phyloP scores from a whole-genome alignment of 2,329 filamentous ascomycete species.

The Pleomassaria siparia region DNA sequence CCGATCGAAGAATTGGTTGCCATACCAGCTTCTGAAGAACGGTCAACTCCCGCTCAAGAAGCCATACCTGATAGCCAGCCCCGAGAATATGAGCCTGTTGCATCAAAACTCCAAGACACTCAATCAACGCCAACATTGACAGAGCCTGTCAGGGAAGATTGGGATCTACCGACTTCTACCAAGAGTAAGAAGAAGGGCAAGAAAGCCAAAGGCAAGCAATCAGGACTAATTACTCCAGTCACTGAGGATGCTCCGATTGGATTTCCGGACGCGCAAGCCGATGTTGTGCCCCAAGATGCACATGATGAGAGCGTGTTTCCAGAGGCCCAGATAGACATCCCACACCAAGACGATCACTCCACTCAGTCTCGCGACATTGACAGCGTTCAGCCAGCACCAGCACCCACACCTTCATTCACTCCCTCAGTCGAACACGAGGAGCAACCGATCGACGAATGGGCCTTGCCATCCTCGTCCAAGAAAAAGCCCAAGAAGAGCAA shows the following conservation, averaged over 20 bases:
- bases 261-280: not conserved
- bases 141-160: slow-evolving; percentile 10
- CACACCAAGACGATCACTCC: slow-evolving; percentile 1
- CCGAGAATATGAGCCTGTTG: not conserved
- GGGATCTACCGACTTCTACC: slow-evolving; percentile 3
- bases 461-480: slow-evolving; percentile 17
- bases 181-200: slow-evolving; percentile 30
- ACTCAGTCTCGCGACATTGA: not conserved
- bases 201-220: slow-evolving; percentile 21
- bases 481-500: slow-evolving; percentile 31
- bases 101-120: not conserved
- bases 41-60: too few species aligned
- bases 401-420: not conserved
- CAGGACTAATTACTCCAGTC: slow-evolving; percentile 12
- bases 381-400: not conserved
- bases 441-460: slow-evolving; percentile 5
- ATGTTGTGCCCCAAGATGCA: not conserved
- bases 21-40: too few species aligned
- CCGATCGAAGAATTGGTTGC: slow-evolving; percentile 9
- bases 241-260: slow-evolving; percentile 5
- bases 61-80: not conserved
- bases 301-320: not conserved
- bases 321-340: not conserved
- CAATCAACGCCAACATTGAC: not conserved
- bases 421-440: slow-evolving; percentile 4